These are phyloP conservation scores for Anthostomella pinea DNA, from an alignment of 2,329 filamentous ascomycete genomes.

Conservation along the genomic window DNA sequence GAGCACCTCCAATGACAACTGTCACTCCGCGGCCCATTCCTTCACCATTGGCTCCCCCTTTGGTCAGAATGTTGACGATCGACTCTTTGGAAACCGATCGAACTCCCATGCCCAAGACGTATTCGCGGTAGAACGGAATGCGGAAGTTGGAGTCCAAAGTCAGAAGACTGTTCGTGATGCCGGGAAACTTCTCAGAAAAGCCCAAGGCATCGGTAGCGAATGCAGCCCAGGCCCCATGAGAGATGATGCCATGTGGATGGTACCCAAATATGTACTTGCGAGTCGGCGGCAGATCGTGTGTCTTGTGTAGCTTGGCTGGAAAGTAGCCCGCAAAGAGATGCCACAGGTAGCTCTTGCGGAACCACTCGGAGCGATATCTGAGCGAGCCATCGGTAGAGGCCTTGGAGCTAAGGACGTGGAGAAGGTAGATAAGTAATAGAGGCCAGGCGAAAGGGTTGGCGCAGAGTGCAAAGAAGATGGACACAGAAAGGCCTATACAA, in stretches of 20 bases:
- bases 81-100: conserved; percentile 87
- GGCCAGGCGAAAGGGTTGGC: conserved; percentile 93
- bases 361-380: conserved; percentile 68
- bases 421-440: conserved; percentile 68
- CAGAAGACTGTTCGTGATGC: conserved; percentile 88
- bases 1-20: conserved; percentile 89
- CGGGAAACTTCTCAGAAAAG: conserved; percentile 84
- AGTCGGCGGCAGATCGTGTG: conserved; percentile 71
- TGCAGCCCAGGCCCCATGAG: conserved; percentile 88
- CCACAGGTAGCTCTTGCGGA: conserved; percentile 76
- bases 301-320: conserved; percentile 83
- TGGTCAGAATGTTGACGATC: conserved; percentile 82
- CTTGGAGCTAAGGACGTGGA: conserved; percentile 79
- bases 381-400: conserved; percentile 74
- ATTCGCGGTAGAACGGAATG: conserved; percentile 90
- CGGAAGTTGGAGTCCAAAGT: conserved; percentile 97
- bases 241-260: conserved; percentile 96
- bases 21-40: conserved; percentile 96
- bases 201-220: conserved; percentile 89
- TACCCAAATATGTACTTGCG: conserved; percentile 97
- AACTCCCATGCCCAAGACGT: conserved; percentile 84
- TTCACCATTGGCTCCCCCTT: conserved; percentile 71
- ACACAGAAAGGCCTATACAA: conserved; percentile 67
- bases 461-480: conserved; percentile 86
- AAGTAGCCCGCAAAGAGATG: conserved; percentile 90